Base-by-base conservation (phyloP, 306 rosid species). In the Sechiopsis laciniata region DNA sequence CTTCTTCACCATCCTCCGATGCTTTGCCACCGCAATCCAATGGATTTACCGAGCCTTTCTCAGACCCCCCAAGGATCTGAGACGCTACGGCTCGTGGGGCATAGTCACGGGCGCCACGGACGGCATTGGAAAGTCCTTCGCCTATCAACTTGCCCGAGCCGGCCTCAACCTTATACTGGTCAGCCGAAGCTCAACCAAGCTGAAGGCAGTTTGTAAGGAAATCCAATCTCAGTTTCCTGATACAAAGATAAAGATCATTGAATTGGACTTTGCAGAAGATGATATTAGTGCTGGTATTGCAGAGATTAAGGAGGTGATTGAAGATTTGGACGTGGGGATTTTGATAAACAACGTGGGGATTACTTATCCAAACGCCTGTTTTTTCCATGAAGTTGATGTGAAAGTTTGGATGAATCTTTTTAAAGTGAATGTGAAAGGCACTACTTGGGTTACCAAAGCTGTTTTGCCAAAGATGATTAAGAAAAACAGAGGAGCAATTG, bases 51-150 rank as follows among this genome's bases (percentile, higher is more conserved):
- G 52, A 2, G 71, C 76, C 35, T 79, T 85, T 65, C 75, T 92
- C 32, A 79, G 98, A 73, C 80, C 90, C 48, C 22, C 90, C 24
- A 90, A 85, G 73, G 17, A 90, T 16, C 93, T 87, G 74, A 86
- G 75, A 76, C 12, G 56, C 24, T 90, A 90, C 62, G 98, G 98
- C 65, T 84, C 96, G 0, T 92, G 98, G 98, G 90, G 84, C 2
- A 15, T 92, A 14, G 48, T 92, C 65, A 90, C 96, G 1, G 98
- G 98, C 10, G 83, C 96, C 72, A 92, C 96, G 0, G 96, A 88
- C 17, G 98, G 98, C 54, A 90, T 92, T 3, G 96, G 98, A 3
- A 92, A 87, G 67, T 90, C 96, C 69, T 57, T 90, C 37, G 88
- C 96, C 57, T 46, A 55, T 68, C 88, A 88, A 65, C 76, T 92